A percentile compares a stretch with the other conserved stretches of the same genome.
phyloP scores from a whole-genome alignment of 192 early-diverging fungal genomes.

The Coemansia sp. region DNA sequence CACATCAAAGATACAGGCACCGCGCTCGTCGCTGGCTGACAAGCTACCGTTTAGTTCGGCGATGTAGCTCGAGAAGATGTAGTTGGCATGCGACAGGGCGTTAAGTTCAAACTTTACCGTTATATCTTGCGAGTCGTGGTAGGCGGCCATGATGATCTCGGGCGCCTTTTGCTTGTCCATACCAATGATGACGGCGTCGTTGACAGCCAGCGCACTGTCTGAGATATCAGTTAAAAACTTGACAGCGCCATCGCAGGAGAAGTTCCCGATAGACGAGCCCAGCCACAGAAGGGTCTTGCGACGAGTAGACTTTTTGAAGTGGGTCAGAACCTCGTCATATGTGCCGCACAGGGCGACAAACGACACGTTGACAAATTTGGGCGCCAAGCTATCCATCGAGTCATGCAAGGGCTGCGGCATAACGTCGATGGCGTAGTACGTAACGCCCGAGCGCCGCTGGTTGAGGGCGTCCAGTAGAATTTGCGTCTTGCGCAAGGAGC shows the following conservation, averaged over 20 bases:
- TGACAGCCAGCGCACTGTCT: slow-evolving; percentile 60
- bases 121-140: slow-evolving; percentile 79
- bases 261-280: slow-evolving; percentile 89
- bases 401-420: slow-evolving; percentile 75
- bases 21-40: neutral
- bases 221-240: slow-evolving; percentile 65
- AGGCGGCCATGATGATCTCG: slow-evolving; percentile 72
- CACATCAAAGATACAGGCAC: slow-evolving; percentile 59
- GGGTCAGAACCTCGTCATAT: slow-evolving; percentile 81
- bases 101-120: slow-evolving; percentile 87
- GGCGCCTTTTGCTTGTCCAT: slow-evolving; percentile 82
- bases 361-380: slow-evolving; percentile 65
- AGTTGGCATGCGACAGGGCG: slow-evolving; percentile 76
- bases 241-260: slow-evolving; percentile 64
- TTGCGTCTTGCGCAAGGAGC: slow-evolving; percentile 88
- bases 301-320: slow-evolving; percentile 54
- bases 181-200: slow-evolving; percentile 82
- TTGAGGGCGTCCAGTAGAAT: slow-evolving; percentile 78
- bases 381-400: slow-evolving; percentile 69
- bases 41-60: neutral
- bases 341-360: slow-evolving; percentile 84
- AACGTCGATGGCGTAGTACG: slow-evolving; percentile 91
- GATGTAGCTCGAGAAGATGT: slow-evolving; percentile 59
- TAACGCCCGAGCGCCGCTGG: slow-evolving; percentile 61
- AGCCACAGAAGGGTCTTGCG: slow-evolving; percentile 86